Base-by-base conservation (phyloP, 768 basidiomycete species). In the Harrya chromipes region DNA sequence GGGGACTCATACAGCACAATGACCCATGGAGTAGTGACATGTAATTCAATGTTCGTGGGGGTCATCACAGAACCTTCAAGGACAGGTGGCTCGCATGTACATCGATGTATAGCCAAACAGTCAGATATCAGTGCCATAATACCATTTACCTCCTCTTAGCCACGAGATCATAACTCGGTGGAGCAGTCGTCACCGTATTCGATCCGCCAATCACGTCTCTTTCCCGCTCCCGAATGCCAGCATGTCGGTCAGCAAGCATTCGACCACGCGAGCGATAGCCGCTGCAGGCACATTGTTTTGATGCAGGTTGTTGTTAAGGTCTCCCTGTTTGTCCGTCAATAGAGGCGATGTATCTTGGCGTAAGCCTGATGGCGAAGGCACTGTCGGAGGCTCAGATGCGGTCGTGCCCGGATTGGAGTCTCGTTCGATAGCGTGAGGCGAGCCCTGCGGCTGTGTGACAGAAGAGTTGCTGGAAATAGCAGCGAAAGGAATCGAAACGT, bases 251-350 rank as follows among this genome's bases (percentile, higher is more conserved):
- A 9, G 39, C 62, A 44, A 61, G 57, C 54, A 64, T 64, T 61
- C 56, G 42, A 64, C 23, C 39, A 64, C 55, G 10, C 56, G 56
- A 11, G 62, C 62, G 24, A 63, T 58, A 5, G 55, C 57, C 19
- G 57, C 55, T 10, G 57, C 59, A 20, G 56, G 57, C 6, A 64
- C 47, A 4, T 64, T 57, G 29, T 53, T 64, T 6, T 38, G 60
- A 43, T 61, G 50, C 17, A 64, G 38, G 23, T 49, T 51, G 21
- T 59, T 57, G 43, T 61, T 56, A 29, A 64, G 60, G 31, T 63
- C 62, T n/a, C 10, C 62, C 14, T 64, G 59, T 40, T 59, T 57
- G 44, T 63, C 62, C 4, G 54, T 64, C 35, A 64, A 46, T 29
- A 45, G 38, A 5, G 49, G 59, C 14, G 52, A 50, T 27, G 36